phyloP scores from a whole-genome alignment of 1,284 basidiomycete genomes.

The Boletus smithii region DNA sequence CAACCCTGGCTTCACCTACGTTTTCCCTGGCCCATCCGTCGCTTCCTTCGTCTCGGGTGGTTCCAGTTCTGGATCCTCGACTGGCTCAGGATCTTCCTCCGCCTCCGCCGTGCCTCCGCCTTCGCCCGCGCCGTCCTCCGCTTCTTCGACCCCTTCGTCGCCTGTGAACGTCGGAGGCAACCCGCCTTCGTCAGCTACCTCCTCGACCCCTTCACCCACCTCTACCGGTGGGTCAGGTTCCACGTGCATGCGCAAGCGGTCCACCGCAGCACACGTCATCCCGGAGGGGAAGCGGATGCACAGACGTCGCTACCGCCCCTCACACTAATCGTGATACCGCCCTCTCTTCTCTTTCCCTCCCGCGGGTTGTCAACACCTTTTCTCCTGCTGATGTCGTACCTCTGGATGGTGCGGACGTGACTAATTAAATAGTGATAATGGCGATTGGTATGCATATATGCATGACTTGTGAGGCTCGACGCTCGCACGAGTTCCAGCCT shows the following conservation, averaged over 20 bases:
- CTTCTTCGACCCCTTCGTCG: constrained; percentile 4
- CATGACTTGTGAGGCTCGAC: constrained; percentile 10
- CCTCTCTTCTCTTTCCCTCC: not conserved
- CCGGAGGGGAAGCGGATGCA: constrained; percentile 20
- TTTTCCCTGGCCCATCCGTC: constrained; percentile 40
- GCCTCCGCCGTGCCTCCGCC: not conserved
- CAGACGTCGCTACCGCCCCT: constrained; percentile 13
- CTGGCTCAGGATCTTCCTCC: constrained; percentile 13
- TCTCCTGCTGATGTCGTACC: not conserved
- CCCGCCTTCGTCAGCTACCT: constrained; percentile 1
- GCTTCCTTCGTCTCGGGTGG: constrained; percentile 16
- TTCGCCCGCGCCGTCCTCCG: not conserved
- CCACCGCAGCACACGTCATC: not conserved
- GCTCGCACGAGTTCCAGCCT: constrained; percentile 6
- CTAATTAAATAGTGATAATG: too few relatives aligned
- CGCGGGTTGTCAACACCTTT: not conserved
- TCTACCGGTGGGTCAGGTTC: constrained; percentile 13
- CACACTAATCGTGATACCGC: constrained; percentile 13
- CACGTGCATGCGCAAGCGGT: constrained; percentile 19
- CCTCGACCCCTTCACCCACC: constrained; percentile 6
- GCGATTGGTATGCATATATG: too few relatives aligned
- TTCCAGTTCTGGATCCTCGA: constrained; percentile 11
- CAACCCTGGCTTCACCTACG: constrained; percentile 30
- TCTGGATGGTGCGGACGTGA: constrained; percentile 14
- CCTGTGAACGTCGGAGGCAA: constrained; percentile 2